Conservation (phyloP, 306 rosid genomes). For the Begonia fuchsioides region DNA sequence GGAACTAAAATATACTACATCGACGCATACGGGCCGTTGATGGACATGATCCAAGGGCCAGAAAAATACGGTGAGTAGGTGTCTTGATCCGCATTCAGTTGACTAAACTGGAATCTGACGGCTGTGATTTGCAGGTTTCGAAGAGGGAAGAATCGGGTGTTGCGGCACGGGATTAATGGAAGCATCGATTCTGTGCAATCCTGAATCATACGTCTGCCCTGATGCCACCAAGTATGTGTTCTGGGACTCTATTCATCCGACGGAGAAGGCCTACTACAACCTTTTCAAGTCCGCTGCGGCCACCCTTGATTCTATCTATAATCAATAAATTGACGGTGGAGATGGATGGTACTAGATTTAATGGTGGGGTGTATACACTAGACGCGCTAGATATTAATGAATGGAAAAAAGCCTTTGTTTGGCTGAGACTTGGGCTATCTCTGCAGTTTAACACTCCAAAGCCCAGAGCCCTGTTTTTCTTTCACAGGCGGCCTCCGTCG, state of each 20-base stretch:
- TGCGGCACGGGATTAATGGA: constrained; percentile 62
- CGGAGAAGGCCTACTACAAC: constrained; percentile 29
- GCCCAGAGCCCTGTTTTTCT: no score
- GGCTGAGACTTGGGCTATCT: no score
- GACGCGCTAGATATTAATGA: no score
- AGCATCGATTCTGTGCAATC: constrained; percentile 36
- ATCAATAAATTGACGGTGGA: constrained; percentile 11
- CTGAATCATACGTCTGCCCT: constrained; percentile 21
- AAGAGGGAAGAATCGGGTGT: constrained; percentile 32
- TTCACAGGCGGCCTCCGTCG: no score
- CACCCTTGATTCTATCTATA: constrained; percentile 28
- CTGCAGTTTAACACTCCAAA: no score
- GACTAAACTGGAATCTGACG: background rate
- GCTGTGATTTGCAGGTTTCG: constrained; percentile 26
- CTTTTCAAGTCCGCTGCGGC: constrained; percentile 19
- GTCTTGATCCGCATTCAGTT: background rate
- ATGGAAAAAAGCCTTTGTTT: no score
- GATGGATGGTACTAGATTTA: background rate
- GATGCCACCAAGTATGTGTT: constrained; percentile 46
- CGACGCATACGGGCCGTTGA: constrained; percentile 37
- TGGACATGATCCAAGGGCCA: constrained; percentile 24
- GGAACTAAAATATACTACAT: constrained; percentile 26
- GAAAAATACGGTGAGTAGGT: constrained; percentile 31
- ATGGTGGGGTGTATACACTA: background rate
- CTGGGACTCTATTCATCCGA: constrained; percentile 76